Evolutionary conservation across 2,329 filamentous ascomycete genomes (phyloP), one percentile per base, ranked within the genome.

Genomic region (Parastagonospora nodorum): DNA sequence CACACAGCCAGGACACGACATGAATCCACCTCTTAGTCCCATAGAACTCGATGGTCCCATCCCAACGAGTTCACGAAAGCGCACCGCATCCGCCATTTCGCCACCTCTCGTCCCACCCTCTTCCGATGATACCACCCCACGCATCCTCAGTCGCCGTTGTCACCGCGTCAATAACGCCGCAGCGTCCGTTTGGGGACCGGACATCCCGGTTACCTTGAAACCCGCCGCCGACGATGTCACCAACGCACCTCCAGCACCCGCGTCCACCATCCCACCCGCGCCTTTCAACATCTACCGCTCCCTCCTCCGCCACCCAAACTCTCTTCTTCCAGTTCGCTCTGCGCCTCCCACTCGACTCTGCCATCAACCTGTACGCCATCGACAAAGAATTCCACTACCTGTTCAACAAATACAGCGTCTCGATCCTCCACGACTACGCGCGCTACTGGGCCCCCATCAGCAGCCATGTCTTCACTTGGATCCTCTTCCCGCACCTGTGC

Each of bases 401-500:
- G 35, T 52, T 74, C 41, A 71, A 69, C 44, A 78, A 86, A 58
- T 80, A 86, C 66, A 80, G 80, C 8, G 82, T 82, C 32, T 81
- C 57, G 0, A 55, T 83, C 50, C 78, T 90, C 44, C 74, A 81
- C 33, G 72, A 78, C 14, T 84, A 84, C 73, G 81, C 85, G 1
- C 69, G 71, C 1, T 64, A 75, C 46, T 80, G 81, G 61, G 83
- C 83, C 1, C 82, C 84, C 0, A 75, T 82, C 28, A 80, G 86
- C 0, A 77, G 80, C 1, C 67, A 68, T 12, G 77, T 86, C 52
- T 92, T 88, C 69, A 79, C 80, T 14, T 88, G 84, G 77, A 75
- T 77, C 7, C 78, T 84, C 42, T 91, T 88, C 72, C 71, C 72
- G 2, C 67, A 71, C 1, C 75, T 85, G 5, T 84, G 83, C 65